Base-by-base conservation (phyloP, 2,329 filamentous ascomycete genomes). In the Pseudogymnoascus sp. region DNA sequence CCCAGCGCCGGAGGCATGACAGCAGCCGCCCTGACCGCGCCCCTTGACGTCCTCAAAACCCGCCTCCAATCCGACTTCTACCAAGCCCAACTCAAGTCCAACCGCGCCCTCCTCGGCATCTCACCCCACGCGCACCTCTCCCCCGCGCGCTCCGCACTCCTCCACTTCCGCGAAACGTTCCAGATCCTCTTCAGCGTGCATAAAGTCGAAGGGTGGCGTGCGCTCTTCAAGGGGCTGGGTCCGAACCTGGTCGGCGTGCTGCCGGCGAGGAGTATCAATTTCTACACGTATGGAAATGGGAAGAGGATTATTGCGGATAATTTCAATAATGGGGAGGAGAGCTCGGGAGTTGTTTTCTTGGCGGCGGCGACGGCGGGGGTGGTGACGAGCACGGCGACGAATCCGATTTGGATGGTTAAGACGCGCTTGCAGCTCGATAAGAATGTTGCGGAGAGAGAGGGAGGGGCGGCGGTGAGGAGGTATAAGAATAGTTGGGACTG, bases 381-480 rank as follows among this genome's bases (percentile, higher is more conserved):
- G 45, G 87, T 87, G 5, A 97, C 93, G 0, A 90, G 90, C 55
- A 97, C 93, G 0, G 90, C 88, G 21, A 97, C 92, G 37, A 97
- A 97, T 74, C 92, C 92, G 1, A 96, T 97, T 71, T 97, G 92
- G 92, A 83, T 97, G 65, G 86, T 97, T 72, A 97, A 97, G 81
- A 97, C 92, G 40, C 82, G 92, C 33, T 74, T 97, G 68, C 92
- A 97, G 76, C 83, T 97, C 35, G 92, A 97, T 78, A 95, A 92
- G 78, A 90, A 89, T 71, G 83, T 86, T 60, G 88, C 87, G 13
- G 82, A 84, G 68, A 77, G 77, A 65, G 78, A 81, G 63, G 82
- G 77, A 27, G 80, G 79, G 39, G 73, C 76, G 27, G 76, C 77
- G 61, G 78, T 79, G 60, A 81, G 92, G 60, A 86, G 86, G 70